Evolutionary conservation across 2,329 filamentous ascomycete genomes (phyloP), one percentile per base, ranked within the genome.

Genomic region (Pseudomassariella vexata): DNA sequence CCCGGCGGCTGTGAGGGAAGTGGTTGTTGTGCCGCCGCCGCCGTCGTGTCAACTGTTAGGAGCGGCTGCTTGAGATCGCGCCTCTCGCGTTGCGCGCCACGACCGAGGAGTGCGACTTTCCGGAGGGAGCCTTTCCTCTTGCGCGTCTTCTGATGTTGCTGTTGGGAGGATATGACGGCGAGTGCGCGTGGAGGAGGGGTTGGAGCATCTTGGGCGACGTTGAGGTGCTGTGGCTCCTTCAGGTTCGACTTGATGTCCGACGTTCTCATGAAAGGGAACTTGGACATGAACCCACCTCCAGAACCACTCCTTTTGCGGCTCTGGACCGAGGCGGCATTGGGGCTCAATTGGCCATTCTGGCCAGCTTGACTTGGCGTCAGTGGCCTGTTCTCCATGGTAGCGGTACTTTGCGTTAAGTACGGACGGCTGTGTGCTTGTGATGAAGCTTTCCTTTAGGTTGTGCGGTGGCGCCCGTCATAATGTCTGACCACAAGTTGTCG

Each of bases 91-190:
- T 74, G 78, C 34, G 70, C 76, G 39, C 82, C 81, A 40, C 83
- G 82, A 11, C 86, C 85, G 12, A 95, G 68, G 29, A 95, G 66
- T 17, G 87, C 88, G 9, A 85, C 86, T 59, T 95, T 95, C 38
- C 89, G 76, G 54, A 95, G 66, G 9, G 89, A 95, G 4, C 87
- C 88, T 53, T 84, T 85, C 38, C 89, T 76, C 47, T 80, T 79
- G 34, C 87, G 69, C 28, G 76, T 76, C 53, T 63, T 71, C 36
- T 69, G 64, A 44, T 62, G 55, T 40, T 65, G 52, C 39, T 65
- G 69, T 39, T 66, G 69, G 35, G 55, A 53, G 17, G 50, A 49
- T 25, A 52, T 43, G 20, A 46, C 52, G 37, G 50, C 52, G 22
- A 56, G 50, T 8, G 48, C 51, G 36, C 50, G 55, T 17, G 49